A percentile compares a stretch with the other conserved stretches of the same genome.
Conservation (phyloP, 371 early-diverging fungal species). For the Coemansia sp. region DNA sequence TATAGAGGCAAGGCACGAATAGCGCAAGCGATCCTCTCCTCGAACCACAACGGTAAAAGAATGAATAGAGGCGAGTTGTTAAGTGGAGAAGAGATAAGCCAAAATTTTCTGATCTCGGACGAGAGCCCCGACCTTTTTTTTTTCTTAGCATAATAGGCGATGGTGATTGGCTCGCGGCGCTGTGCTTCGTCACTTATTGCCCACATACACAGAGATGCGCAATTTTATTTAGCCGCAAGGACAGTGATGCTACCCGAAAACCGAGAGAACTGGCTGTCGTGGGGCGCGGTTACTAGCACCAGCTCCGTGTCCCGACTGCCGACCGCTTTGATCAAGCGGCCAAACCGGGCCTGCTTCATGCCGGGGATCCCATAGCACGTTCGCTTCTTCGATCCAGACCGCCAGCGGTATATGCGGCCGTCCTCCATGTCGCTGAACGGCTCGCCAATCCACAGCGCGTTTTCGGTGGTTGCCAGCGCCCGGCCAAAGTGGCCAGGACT, state of each 20-base stretch:
- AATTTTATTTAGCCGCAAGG: slow-evolving; percentile 7
- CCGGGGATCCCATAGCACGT: slow-evolving; percentile 20
- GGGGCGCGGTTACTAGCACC: slow-evolving; percentile 35
- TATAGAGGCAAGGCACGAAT: no score
- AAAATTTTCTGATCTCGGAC: slow-evolving; percentile 1
- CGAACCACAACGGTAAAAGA: neutral
- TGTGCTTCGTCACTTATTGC: neutral
- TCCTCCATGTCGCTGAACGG: slow-evolving; percentile 38
- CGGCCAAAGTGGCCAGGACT: slow-evolving; percentile 48
- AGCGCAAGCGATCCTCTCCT: neutral
- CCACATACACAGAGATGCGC: neutral
- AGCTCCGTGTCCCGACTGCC: neutral
- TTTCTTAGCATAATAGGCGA: no score
- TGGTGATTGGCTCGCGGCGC: no score
- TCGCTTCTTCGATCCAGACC: slow-evolving; percentile 6
- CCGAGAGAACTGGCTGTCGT: slow-evolving; percentile 44
- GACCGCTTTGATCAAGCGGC: slow-evolving; percentile 16
- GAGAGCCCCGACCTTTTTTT: neutral
- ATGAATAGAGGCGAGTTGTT: neutral
- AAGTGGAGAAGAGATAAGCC: neutral
- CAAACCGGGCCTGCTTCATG: slow-evolving; percentile 26
- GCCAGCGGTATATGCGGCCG: slow-evolving; percentile 41
- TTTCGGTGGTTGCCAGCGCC: slow-evolving; percentile 22
- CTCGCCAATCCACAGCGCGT: slow-evolving; percentile 49
- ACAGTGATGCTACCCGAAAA: slow-evolving; percentile 32